Percentiles rank a stretch among this genome's conserved stretches.
Evolutionary conservation across 2,329 filamentous ascomycete species (phyloP).

Genomic region (Teratosphaeria pseudoeucalypti): DNA sequence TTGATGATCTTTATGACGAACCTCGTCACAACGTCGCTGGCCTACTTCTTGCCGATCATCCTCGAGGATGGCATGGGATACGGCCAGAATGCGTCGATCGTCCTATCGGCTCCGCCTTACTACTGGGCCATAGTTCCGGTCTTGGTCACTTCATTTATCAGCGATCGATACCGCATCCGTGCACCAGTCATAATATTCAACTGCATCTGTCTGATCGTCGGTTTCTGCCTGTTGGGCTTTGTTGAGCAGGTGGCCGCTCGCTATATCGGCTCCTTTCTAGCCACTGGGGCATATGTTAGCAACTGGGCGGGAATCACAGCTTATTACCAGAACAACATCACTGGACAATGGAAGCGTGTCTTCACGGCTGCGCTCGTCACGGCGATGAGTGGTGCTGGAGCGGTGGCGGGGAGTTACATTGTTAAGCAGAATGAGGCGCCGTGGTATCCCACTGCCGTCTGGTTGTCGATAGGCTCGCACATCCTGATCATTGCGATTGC

Average conservation of each 20-base stretch:
- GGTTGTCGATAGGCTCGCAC: conserved; percentile 50
- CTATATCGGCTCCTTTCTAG: conserved; percentile 55
- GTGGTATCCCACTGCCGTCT: conserved; percentile 54
- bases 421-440: conserved; percentile 52
- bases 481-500: conserved; percentile 20
- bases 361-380: conserved; percentile 51
- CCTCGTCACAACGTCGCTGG: conserved; percentile 53
- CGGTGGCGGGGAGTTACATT: conserved; percentile 57
- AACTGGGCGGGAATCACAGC: conserved; percentile 60
- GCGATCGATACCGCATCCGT: conserved; percentile 50
- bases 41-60: conserved; percentile 52
- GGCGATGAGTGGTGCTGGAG: conserved; percentile 51
- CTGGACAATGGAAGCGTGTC: conserved; percentile 54
- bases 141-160: conserved; percentile 50
- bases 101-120: conserved; percentile 57
- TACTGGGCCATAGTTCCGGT: conserved; percentile 57
- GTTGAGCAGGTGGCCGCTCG: conserved; percentile 48
- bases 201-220: conserved; percentile 48
- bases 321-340: conserved; percentile 53
- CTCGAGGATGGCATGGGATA: conserved; percentile 33
- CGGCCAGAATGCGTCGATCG: conserved; percentile 36
- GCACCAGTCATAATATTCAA: conserved; percentile 58
- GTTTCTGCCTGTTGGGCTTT: conserved; percentile 58
- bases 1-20: conserved; percentile 57
- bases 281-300: conserved; percentile 57